Evolutionary conservation across 441 rosid genomes (phyloP).

Genomic region (Bruguiera hainesii): DNA sequence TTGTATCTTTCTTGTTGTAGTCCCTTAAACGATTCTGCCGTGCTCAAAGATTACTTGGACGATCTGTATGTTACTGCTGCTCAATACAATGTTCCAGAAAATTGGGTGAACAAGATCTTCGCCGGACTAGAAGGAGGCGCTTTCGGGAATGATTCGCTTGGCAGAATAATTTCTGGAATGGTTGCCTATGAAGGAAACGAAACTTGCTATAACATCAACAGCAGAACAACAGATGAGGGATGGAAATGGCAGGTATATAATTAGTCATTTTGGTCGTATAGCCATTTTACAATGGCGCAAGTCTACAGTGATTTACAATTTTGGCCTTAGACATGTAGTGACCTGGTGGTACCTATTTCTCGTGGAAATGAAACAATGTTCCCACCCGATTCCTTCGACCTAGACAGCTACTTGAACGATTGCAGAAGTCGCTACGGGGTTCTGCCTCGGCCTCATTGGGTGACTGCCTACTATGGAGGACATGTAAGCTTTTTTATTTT

Average conservation of each 20-base stretch:
- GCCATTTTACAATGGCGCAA: no score
- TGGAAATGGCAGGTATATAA: conserved; percentile 57
- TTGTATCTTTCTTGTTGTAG: conserved; percentile 19
- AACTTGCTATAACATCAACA: conserved; percentile 28
- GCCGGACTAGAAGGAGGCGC: conserved; percentile 42
- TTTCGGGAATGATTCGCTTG: conserved; percentile 30
- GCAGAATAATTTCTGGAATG: conserved; percentile 48
- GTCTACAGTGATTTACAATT: neutral
- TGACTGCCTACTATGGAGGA: conserved; percentile 69
- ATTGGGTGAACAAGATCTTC: conserved; percentile 45
- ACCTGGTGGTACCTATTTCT: conserved; percentile 65
- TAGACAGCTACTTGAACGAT: conserved; percentile 19
- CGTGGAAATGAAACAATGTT: conserved; percentile 57
- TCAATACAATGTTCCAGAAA: conserved; percentile 57
- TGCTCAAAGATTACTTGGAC: conserved; percentile 42
- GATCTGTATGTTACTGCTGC: conserved; percentile 35
- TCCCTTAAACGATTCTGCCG: conserved; percentile 25
- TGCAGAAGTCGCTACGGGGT: conserved; percentile 52
- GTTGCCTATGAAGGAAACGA: conserved; percentile 39
- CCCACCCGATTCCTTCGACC: conserved; percentile 47
- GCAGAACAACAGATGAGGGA: conserved; percentile 25
- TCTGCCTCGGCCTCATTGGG: conserved; percentile 69
- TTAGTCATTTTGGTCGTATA: neutral
- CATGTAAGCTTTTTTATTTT: conserved; percentile 30
- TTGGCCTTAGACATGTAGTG: conserved; percentile 52